Evolutionary conservation across 441 rosid species (phyloP), one percentile per base, ranked within the genome.

Genomic region (Melastoma candidum): DNA sequence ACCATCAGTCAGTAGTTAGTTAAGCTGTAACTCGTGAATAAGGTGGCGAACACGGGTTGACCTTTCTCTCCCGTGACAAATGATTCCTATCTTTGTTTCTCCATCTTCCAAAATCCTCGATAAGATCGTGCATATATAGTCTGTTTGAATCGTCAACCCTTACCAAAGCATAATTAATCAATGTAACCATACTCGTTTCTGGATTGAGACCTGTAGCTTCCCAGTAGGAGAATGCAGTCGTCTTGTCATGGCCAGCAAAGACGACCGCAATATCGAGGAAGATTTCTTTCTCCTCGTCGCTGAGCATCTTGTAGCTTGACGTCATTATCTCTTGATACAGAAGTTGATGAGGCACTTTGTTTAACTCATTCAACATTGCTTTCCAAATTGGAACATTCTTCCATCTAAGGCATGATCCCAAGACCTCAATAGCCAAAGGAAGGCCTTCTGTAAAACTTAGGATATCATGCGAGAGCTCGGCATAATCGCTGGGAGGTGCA

Each of bases 281-380:
- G 7, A 51, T 51, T 43, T 60, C 32, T 52, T 60, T 8, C 7
- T 60, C 27, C 24, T 46, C 12, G 2, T 5, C 8, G 26, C 32
- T 29, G 51, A 60, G 24, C 22, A 51, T 32, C 10, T 60, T 51
- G 14, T 27, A 51, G 44, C 56, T 52, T 4, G 32, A 44, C 63
- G 12, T 12, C 36, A 17, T n/a, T 24, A 26, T 60, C 26, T 51
- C 56, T 12, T 7, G 41, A 32, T 17, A 45, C 24, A 22, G 57
- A 2, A 6, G 12, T 0, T 32, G 24, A 7, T 39, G 14, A 3
- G 53, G 26, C 11, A 61, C 58, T 17, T 17, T 17, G 22, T 17
- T 17, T 17, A 17, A 17, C 22, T 17, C 22, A 17, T 17, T 17
- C 22, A 46, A 27, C 6, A 17, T 45, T 5, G 4, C 43, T 7